Conservation (phyloP, 2,329 filamentous ascomycete genomes). For the Myriosclerotinia curreyana region DNA sequence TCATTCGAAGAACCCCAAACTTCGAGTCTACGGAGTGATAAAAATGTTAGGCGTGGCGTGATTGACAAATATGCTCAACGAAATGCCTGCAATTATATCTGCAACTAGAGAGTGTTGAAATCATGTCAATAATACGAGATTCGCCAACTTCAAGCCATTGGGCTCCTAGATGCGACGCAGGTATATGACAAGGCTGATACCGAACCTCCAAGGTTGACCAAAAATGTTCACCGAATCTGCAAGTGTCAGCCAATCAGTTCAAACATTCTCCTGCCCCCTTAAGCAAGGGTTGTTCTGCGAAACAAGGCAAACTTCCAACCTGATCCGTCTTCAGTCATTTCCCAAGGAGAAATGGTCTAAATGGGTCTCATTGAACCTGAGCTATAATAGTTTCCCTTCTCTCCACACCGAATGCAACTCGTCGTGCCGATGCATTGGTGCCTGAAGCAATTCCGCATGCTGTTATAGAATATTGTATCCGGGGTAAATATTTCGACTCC, state of each 20-base stretch:
- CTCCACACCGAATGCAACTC: not conserved
- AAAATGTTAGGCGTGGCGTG: not conserved
- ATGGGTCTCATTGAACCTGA: not conserved
- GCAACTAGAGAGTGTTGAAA: not conserved
- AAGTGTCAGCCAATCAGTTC: conserved; percentile 3
- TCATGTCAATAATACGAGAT: not conserved
- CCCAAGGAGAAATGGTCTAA: not conserved
- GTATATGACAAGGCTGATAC: conserved; percentile 11
- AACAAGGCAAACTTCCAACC: conserved; percentile 6
- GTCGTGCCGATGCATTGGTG: not conserved
- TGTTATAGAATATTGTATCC: not conserved
- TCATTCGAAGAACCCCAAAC: not conserved
- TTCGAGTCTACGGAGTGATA: not conserved
- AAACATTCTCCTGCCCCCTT: not conserved
- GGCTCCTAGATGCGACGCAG: conserved; percentile 1
- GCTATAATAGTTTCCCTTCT: not conserved
- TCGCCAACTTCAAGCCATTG: not conserved
- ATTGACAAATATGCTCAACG: conserved; percentile 7
- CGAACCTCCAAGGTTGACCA: not conserved
- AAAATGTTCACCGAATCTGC: conserved; percentile 21
- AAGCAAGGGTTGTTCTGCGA: conserved; percentile 24
- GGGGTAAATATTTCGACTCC: not conserved
- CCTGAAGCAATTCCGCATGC: not conserved
- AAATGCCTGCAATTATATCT: not conserved
- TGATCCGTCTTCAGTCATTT: not conserved